phyloP scores from a whole-genome alignment of 176 grass and related monocot species.

The Avena atlantica region DNA sequence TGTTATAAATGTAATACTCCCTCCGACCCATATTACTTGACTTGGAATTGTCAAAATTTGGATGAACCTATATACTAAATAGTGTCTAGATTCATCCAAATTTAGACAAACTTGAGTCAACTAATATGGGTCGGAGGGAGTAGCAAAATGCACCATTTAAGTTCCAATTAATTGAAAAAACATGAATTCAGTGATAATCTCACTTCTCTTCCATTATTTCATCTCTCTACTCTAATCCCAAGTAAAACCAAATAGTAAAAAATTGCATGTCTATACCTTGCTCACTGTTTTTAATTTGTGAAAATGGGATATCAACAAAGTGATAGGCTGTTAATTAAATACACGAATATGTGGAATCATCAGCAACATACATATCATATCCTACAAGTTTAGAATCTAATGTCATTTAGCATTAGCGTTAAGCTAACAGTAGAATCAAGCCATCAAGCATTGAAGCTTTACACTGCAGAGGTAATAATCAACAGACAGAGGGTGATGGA shows the following conservation, averaged over 20 bases:
- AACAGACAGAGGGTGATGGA: not conserved
- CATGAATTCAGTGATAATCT: not conserved
- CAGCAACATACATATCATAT: not conserved
- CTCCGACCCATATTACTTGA: no score
- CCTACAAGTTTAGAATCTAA: not conserved
- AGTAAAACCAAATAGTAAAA: not conserved
- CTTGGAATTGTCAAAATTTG: no score
- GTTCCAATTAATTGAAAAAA: conserved; percentile 22
- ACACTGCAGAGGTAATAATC: not conserved
- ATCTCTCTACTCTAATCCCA: not conserved
- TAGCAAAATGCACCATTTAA: conserved; percentile 16
- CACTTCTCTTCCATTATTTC: not conserved
- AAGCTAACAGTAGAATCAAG: conserved; percentile 25
- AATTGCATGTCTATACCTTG: conserved; percentile 16
- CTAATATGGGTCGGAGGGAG: no score
- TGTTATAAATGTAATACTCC: not conserved
- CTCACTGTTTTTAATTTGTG: not conserved
- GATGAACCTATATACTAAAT: no score
- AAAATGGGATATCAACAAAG: conserved; percentile 15
- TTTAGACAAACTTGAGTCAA: no score
- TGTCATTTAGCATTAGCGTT: not conserved
- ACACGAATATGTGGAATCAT: not conserved
- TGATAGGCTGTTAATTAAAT: not conserved
- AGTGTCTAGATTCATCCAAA: no score
- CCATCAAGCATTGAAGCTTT: conserved; percentile 1